Conservation (phyloP, 345 rosid genomes). For the Acer yangbiense region DNA sequence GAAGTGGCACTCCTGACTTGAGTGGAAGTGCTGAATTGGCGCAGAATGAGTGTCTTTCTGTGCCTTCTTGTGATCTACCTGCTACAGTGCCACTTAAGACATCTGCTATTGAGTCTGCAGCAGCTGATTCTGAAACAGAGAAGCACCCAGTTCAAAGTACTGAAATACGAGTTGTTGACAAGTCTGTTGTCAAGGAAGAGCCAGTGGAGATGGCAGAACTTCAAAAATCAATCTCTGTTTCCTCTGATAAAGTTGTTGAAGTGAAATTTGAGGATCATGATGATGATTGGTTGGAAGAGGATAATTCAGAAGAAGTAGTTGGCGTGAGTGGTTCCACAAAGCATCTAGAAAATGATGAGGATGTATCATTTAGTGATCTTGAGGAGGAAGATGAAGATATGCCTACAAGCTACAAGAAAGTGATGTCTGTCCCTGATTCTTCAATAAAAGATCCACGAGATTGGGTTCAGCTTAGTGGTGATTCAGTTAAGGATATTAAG, state of each 20-base stretch:
- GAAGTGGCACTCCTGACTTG: conserved; percentile 19
- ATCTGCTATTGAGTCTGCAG: conserved; percentile 40
- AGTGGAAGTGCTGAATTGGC: conserved; percentile 33
- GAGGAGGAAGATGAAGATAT: conserved; percentile 83
- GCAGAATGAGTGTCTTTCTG: conserved; percentile 36
- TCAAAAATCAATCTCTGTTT: conserved; percentile 33
- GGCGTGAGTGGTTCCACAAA: conserved; percentile 44
- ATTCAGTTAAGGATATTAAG: conserved; percentile 49
- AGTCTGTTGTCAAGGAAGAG: conserved; percentile 70
- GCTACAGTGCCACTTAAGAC: conserved; percentile 44
- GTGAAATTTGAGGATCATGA: conserved; percentile 72
- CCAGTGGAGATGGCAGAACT: conserved; percentile 31
- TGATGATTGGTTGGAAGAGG: conserved; percentile 94
- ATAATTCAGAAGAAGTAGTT: conserved; percentile 51
- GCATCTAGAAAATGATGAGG: conserved; percentile 74
- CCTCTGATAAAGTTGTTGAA: conserved; percentile 36
- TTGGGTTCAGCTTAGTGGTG: conserved; percentile 57
- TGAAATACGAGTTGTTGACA: conserved; percentile 61
- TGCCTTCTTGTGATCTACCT: conserved; percentile 42
- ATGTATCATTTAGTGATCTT: conserved; percentile 96
- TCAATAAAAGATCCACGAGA: conserved; percentile 60
- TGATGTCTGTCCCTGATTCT: conserved; percentile 49
- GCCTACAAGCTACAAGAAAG: conserved; percentile 50
- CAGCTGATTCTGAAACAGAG: conserved; percentile 46
- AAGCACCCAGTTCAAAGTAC: conserved; percentile 51